Conservation (phyloP, 148 eudicot species). For the Camellia japonica region DNA sequence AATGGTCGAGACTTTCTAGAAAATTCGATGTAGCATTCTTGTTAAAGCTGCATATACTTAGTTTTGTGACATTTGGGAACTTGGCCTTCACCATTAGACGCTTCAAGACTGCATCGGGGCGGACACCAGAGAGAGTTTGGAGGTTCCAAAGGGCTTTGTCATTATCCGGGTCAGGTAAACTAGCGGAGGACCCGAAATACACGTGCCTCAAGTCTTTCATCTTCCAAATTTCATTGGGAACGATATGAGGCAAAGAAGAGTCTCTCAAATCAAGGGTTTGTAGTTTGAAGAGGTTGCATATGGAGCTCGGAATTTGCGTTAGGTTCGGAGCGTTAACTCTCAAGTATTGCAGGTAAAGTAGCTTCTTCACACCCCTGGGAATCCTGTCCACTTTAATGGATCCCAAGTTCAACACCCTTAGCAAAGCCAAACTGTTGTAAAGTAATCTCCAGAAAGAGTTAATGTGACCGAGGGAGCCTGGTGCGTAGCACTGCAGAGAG, state of each 20-base stretch:
- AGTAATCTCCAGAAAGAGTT: not conserved
- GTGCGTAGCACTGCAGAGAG: not conserved
- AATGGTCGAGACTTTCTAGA: conserved; percentile 32
- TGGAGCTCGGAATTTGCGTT: not conserved
- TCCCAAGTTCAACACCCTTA: conserved; percentile 9
- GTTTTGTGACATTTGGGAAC: conserved; percentile 30
- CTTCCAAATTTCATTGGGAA: conserved; percentile 32
- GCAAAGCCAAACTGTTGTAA: not conserved
- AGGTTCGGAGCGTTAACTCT: conserved; percentile 6
- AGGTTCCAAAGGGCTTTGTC: conserved; percentile 21
- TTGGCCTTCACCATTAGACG: conserved; percentile 35
- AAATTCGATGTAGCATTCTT: not conserved
- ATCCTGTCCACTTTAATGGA: not conserved
- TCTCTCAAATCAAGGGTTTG: conserved; percentile 38
- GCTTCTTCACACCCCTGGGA: conserved; percentile 1
- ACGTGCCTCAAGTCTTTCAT: conserved; percentile 29
- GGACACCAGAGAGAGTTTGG: conserved; percentile 29
- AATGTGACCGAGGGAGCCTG: not conserved
- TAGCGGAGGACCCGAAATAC: conserved; percentile 14
- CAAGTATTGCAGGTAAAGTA: conserved; percentile 4
- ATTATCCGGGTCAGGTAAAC: conserved; percentile 21
- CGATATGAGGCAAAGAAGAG: not conserved
- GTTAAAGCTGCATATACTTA: conserved; percentile 15
- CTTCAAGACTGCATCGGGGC: conserved; percentile 27
- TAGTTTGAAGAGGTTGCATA: conserved; percentile 8